Conservation (phyloP, 768 basidiomycete species). For the Macrocybe gigantea region DNA sequence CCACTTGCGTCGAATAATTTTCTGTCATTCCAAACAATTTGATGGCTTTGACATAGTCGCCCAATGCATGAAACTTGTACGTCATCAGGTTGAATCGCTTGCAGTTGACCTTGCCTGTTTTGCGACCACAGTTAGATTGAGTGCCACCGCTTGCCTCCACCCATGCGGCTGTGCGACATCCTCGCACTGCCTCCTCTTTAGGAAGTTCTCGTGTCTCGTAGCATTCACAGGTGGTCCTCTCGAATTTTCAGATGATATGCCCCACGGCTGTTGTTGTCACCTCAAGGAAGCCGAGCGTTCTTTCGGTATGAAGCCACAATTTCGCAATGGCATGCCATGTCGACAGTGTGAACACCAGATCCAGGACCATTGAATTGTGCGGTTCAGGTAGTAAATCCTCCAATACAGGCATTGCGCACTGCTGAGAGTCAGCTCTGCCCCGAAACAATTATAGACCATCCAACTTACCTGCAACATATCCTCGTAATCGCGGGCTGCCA, state of each 20-base stretch:
- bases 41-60: constrained; percentile 19
- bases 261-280: constrained; percentile 21
- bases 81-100: constrained; percentile 16
- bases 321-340: constrained; percentile 33
- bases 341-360: constrained; percentile 22
- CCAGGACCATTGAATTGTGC: constrained; percentile 18
- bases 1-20: constrained; percentile 24
- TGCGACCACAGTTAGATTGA: constrained; percentile 6
- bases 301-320: constrained; percentile 28
- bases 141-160: constrained; percentile 6
- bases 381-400: constrained; percentile 27
- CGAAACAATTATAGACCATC: neutral
- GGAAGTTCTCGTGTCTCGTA: constrained; percentile 25
- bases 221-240: constrained; percentile 10
- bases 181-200: constrained; percentile 18
- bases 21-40: constrained; percentile 20
- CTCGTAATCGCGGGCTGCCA: constrained; percentile 25
- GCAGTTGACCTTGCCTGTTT: neutral
- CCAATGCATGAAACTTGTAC: constrained; percentile 23
- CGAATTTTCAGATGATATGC: constrained; percentile 16
- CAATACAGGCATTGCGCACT: constrained; percentile 28
- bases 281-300: constrained; percentile 20
- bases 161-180: constrained; percentile 9
- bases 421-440: neutral
- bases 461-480: constrained; percentile 17